phyloP scores from a whole-genome alignment of 257 asterid genomes.

The Parsonsia alboflavescens region DNA sequence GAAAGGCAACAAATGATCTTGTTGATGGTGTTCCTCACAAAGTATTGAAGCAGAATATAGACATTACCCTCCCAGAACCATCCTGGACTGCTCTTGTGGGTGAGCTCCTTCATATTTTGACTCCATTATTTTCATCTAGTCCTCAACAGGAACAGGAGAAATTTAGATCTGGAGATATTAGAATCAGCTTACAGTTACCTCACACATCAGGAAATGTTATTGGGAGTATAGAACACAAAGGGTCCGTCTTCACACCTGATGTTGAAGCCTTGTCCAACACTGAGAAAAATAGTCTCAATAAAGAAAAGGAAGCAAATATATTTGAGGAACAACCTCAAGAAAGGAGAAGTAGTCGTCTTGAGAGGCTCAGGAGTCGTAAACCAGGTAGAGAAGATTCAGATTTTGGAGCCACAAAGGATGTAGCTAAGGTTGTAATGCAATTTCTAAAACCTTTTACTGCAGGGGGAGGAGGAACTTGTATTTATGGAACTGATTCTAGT shows the following conservation, averaged over 20 bases:
- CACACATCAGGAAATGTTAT: slow-evolving; percentile 37
- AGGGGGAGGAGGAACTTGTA: slow-evolving; percentile 35
- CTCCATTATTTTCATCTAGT: slow-evolving; percentile 30
- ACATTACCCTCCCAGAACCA: slow-evolving; percentile 62
- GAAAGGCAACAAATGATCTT: slow-evolving; percentile 54
- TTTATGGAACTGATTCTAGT: slow-evolving; percentile 29
- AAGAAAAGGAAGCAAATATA: slow-evolving; percentile 47
- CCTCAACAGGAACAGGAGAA: slow-evolving; percentile 35
- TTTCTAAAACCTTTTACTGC: slow-evolving; percentile 60
- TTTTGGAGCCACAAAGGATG: slow-evolving; percentile 62
- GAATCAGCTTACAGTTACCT: slow-evolving; percentile 50
- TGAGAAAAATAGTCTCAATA: slow-evolving; percentile 31
- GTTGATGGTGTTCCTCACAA: slow-evolving; percentile 37
- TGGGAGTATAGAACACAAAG: slow-evolving; percentile 37
- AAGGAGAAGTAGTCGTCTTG: slow-evolving; percentile 95
- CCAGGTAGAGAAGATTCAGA: slow-evolving; percentile 83
- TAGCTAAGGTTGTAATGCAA: slow-evolving; percentile 64
- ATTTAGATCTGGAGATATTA: slow-evolving; percentile 44
- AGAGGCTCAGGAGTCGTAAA: slow-evolving; percentile 89
- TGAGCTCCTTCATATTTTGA: slow-evolving; percentile 53
- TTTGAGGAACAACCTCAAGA: slow-evolving; percentile 92
- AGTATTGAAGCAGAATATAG: slow-evolving; percentile 57
- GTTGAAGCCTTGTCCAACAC: slow-evolving; percentile 33
- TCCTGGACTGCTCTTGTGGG: slow-evolving; percentile 76
- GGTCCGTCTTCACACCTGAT: slow-evolving; percentile 28